phyloP scores from a whole-genome alignment of 371 early-diverging fungal genomes.

The Umbelopsis sp. region DNA sequence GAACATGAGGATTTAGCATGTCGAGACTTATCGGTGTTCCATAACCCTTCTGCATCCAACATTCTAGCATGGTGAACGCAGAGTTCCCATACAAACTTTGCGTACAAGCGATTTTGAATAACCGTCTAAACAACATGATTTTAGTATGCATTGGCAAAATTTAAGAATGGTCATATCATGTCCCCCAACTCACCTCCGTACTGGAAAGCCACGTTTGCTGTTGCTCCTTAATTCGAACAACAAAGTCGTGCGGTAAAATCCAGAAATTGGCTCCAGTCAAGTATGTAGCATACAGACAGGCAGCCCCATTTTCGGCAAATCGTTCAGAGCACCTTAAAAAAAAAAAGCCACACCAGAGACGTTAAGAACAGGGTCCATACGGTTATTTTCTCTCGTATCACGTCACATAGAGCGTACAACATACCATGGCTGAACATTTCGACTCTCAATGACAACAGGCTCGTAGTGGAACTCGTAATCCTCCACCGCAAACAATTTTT shows the following conservation, averaged over 20 bases:
- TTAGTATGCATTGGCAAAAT: not conserved
- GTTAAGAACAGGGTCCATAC: not conserved
- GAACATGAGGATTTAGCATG: conserved; percentile 51
- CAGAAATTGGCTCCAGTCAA: conserved; percentile 51
- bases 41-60: conserved; percentile 44
- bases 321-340: conserved; percentile 47
- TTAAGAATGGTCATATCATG: too few species aligned
- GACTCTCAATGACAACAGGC: conserved; percentile 49
- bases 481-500: conserved; percentile 39
- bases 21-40: conserved; percentile 38
- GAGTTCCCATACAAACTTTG: conserved; percentile 53
- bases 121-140: conserved; percentile 31
- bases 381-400: not conserved
- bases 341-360: not conserved
- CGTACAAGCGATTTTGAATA: conserved; percentile 49
- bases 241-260: conserved; percentile 50
- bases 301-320: conserved; percentile 50
- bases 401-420: too few species aligned
- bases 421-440: conserved; percentile 47
- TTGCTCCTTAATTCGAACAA: conserved; percentile 36
- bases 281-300: conserved; percentile 50
- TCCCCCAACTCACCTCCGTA: conserved; percentile 42
- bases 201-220: conserved; percentile 37
- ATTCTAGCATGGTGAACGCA: conserved; percentile 53
- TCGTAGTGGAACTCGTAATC: conserved; percentile 55